These are phyloP conservation scores for Porcisia deanei DNA, from an alignment of 208 protist genomes.

Conservation along the genomic window DNA sequence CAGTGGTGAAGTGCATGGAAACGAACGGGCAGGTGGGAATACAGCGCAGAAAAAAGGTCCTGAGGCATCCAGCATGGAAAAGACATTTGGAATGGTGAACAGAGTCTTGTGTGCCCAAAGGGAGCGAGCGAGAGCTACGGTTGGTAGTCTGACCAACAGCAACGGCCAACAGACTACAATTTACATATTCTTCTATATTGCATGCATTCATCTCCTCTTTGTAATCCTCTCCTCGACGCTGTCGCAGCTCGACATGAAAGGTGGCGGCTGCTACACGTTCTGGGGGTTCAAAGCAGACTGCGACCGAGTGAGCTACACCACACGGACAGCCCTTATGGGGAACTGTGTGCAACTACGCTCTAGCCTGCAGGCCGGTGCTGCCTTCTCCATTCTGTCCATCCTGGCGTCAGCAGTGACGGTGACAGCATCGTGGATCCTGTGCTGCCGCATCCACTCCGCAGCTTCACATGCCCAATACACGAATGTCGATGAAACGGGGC, in stretches of 20 bases:
- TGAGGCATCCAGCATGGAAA: conserved; percentile 8
- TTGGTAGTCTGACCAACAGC: conserved; percentile 11
- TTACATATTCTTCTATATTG: conserved; percentile 47
- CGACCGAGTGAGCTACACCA: conserved; percentile 68
- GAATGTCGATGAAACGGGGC: conserved; percentile 11
- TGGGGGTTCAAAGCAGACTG: conserved; percentile 79
- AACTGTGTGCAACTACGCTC: conserved; percentile 28
- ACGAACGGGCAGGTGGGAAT: not conserved
- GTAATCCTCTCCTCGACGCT: conserved; percentile 54
- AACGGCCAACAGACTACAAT: conserved; percentile 48
- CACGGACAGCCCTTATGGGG: conserved; percentile 40
- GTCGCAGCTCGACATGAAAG: conserved; percentile 70
- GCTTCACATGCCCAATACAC: conserved; percentile 16
- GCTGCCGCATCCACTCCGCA: conserved; percentile 32
- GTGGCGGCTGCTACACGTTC: conserved; percentile 79
- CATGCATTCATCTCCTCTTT: conserved; percentile 58
- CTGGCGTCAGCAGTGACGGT: conserved; percentile 33
- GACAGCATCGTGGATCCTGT: conserved; percentile 47
- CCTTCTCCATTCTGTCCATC: conserved; percentile 78
- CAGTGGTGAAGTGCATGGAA: not conserved
- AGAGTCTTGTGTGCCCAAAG: conserved; percentile 9
- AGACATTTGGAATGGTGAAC: conserved; percentile 15
- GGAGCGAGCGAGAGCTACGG: conserved; percentile 16
- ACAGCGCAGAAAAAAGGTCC: conserved; percentile 16
- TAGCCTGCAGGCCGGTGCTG: conserved; percentile 52